Evolutionary conservation across 2,329 filamentous ascomycete genomes (phyloP), one percentile per base, ranked within the genome.

Genomic region (Lachnellula hyalina): DNA sequence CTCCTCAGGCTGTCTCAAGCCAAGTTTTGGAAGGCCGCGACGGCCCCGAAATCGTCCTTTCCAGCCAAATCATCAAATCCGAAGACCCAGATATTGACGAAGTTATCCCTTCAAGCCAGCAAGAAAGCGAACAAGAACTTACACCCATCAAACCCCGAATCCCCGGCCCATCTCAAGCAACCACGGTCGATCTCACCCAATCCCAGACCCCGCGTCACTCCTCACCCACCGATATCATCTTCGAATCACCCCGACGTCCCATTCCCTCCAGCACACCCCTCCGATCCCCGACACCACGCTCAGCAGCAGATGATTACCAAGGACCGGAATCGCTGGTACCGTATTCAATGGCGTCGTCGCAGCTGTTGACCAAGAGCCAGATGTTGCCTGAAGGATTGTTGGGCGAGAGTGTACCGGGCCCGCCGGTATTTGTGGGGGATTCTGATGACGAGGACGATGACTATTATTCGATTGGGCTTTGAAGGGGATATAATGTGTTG

Each of bases 281-380:
- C 3, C 53, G 46, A 15, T 40, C 63, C 11, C 59, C 61, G 8
- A 52, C 51, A 8, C 59, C 52, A 17, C 45, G 11, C 15, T 38
- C 48, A 28, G 49, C 51, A 19, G 23, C 11, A 1, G 45, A 19
- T 4, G 40, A 41, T 14, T 21, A 54, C 14, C 47, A 46, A 32
- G 46, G 35, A 5, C 40, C 42, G 4, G 63, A 63, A 5, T 56
- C 57, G 2, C 49, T 61, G 12, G 50, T 62, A 6, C 64, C 63
- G 12, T 67, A 60, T 28, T 64, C 62, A 6, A 61, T 69, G 49
- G 55, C 49, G 15, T 63, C 57, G 9, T 62, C 58, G 12, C 62
- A 83, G 65, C 69, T 81, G 17, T 64, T 77, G 54, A 75, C 75
- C 1, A 74, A 72, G 61, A 81, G 78, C 57, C 79, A 82, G 66